Evolutionary conservation across 2,329 filamentous ascomycete species (phyloP), one percentile per base, ranked within the genome.

Genomic region (Colletotrichum tamarilloi): DNA sequence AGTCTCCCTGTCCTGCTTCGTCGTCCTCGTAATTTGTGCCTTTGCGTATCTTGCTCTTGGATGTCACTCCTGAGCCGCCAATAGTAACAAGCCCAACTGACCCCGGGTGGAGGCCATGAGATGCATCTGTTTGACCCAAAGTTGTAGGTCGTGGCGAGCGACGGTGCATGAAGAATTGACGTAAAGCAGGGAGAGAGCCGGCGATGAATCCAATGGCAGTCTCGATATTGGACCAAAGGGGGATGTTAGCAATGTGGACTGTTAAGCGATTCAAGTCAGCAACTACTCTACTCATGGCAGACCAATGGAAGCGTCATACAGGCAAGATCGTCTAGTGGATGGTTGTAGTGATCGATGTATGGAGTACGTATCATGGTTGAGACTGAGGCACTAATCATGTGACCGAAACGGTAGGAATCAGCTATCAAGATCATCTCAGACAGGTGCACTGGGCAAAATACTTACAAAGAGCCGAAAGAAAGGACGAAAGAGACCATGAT

Each of bases 391-490:
- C 78, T 79, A n/a, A 11, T 11, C 30, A 32, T 52, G 30, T 35
- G 2, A 11, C 7, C 19, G n/a, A 26, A 53, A 14, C 8, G 19
- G 22, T 11, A n/a, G 26, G 42, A 62, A 6, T 53, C 12, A 62
- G 56, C 22, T 16, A 30, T 22, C 2, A 8, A 11, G 7, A 28
- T 55, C 42, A 62, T 24, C 42, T 7, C 19, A 7, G 14, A 16
- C 3, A 12, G 14, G 1, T 7, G 4, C 30, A 5, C n/a, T 9
- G 1, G 7, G 26, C 12, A n/a, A 9, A 38, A 12, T 1, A 76
- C 78, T 75, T 74, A 80, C 70, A 75, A 72, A 14, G 76, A 77
- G 38, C 72, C 75, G 11, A 77, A 77, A 6, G 75, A 77, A 30
- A 77, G 64, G 14, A 77, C 49, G 2, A 67, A 70, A 19, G 73